These are phyloP conservation scores for Cordyceps farinosa DNA, from an alignment of 2,329 filamentous ascomycete species.

Conservation along the genomic window DNA sequence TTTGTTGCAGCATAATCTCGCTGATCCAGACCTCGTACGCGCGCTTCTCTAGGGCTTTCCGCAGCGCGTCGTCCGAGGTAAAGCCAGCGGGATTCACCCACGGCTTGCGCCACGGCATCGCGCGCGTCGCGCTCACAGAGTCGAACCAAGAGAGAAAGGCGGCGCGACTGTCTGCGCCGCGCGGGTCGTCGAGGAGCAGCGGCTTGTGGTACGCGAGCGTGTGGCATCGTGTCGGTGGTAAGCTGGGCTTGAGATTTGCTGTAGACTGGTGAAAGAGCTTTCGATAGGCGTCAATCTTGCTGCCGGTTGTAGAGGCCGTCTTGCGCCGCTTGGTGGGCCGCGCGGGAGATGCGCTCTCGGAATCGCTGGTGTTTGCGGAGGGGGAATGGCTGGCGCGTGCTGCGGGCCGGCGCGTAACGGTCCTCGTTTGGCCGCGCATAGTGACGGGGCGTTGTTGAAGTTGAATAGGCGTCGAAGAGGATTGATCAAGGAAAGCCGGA, in stretches of 20 bases:
- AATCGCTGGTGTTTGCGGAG: background rate
- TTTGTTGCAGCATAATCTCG: constrained; percentile 66
- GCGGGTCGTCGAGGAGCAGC: constrained; percentile 40
- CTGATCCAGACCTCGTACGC: constrained; percentile 66
- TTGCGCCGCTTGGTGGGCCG: constrained; percentile 16
- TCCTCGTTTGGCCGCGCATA: constrained; percentile 9
- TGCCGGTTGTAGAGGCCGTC: background rate
- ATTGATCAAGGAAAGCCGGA: too few relatives aligned
- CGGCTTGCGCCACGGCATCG: constrained; percentile 57
- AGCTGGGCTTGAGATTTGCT: background rate
- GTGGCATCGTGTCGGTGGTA: constrained; percentile 31
- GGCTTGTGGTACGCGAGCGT: constrained; percentile 46
- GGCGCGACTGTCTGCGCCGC: constrained; percentile 31
- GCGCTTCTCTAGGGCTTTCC: constrained; percentile 45
- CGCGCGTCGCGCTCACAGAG: constrained; percentile 41
- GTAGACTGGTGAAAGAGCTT: background rate
- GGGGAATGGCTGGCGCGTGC: background rate
- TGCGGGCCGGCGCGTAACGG: background rate
- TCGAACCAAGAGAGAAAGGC: constrained; percentile 52
- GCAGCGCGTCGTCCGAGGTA: constrained; percentile 31
- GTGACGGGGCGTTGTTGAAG: too few relatives aligned
- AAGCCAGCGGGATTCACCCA: constrained; percentile 47
- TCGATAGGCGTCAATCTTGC: background rate
- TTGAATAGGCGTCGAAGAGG: background rate
- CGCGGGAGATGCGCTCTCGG: background rate